phyloP scores from a whole-genome alignment of 306 rosid genomes.

The Casuarina glauca region DNA sequence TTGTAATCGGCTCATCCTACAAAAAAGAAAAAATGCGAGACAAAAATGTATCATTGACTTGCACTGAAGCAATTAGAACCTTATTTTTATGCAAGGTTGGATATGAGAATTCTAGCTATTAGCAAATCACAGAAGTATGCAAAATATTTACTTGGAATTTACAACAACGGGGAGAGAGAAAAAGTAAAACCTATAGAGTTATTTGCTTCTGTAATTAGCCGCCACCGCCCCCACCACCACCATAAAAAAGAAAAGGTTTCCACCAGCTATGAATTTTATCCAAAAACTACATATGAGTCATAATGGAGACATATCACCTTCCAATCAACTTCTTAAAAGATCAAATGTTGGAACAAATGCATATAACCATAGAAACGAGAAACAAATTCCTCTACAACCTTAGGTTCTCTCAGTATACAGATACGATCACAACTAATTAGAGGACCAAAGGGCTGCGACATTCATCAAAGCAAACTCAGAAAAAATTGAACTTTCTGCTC shows the following conservation, averaged over 20 bases:
- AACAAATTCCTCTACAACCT: not conserved
- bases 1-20: slow-evolving; percentile 49
- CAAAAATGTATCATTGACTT: not conserved
- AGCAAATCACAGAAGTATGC: not conserved
- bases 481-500: not conserved
- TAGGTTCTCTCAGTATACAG: not conserved
- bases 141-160: not conserved
- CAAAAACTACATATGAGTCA: not conserved
- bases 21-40: not conserved
- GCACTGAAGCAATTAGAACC: not conserved
- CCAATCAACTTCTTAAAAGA: not conserved
- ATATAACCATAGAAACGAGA: not conserved
- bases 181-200: not conserved
- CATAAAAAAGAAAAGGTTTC: not conserved
- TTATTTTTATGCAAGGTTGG: not conserved
- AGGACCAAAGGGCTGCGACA: not conserved
- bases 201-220: not conserved
- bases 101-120: not conserved
- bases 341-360: not conserved
- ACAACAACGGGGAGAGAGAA: not conserved
- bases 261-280: not conserved
- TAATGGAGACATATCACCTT: not conserved
- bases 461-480: not conserved
- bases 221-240: too few species aligned
- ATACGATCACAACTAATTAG: not conserved